Percentiles rank a stretch among this genome's conserved stretches.
Conservation (phyloP, 176 grass and related monocot species). For the Tillandsia fasciculata region DNA sequence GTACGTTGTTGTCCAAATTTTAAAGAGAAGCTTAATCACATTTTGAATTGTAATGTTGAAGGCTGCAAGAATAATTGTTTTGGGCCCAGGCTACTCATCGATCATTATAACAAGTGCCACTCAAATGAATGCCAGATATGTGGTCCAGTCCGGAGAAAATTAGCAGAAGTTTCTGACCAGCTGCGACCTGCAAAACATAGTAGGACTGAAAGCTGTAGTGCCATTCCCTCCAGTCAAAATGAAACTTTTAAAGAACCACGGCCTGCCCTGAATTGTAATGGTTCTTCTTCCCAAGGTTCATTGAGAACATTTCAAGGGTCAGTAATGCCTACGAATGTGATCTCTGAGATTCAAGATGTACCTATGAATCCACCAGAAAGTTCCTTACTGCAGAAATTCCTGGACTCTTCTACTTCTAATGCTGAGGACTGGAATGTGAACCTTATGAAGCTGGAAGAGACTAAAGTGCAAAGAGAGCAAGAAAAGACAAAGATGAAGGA, state of each 20-base stretch:
- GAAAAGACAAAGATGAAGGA: too few species aligned
- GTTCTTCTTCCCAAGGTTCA: conserved; percentile 8
- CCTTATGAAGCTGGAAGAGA: conserved; percentile 6
- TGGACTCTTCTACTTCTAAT: neutral
- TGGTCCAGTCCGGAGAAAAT: conserved; percentile 23
- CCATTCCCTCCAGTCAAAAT: conserved; percentile 22
- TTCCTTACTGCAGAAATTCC: conserved; percentile 9
- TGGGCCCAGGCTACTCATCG: conserved; percentile 18
- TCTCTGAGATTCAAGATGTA: conserved; percentile 23
- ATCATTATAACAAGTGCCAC: conserved; percentile 17
- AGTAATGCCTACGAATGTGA: neutral
- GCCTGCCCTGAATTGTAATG: conserved; percentile 15
- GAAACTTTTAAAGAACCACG: conserved; percentile 16
- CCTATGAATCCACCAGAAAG: conserved; percentile 19
- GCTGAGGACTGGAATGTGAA: neutral
- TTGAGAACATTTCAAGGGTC: too few species aligned
- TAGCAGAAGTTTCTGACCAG: conserved; percentile 28
- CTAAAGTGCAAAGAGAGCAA: conserved; percentile 2
- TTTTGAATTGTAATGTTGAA: conserved; percentile 15
- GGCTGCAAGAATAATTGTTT: conserved; percentile 24
- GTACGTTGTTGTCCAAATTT: conserved; percentile 19
- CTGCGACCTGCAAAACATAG: conserved; percentile 35
- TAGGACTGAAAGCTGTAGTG: conserved; percentile 23
- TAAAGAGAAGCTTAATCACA: conserved; percentile 21
- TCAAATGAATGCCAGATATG: conserved; percentile 25